phyloP scores from a whole-genome alignment of 2,329 filamentous ascomycete species.

The Ophiostoma novo-ulmi region DNA sequence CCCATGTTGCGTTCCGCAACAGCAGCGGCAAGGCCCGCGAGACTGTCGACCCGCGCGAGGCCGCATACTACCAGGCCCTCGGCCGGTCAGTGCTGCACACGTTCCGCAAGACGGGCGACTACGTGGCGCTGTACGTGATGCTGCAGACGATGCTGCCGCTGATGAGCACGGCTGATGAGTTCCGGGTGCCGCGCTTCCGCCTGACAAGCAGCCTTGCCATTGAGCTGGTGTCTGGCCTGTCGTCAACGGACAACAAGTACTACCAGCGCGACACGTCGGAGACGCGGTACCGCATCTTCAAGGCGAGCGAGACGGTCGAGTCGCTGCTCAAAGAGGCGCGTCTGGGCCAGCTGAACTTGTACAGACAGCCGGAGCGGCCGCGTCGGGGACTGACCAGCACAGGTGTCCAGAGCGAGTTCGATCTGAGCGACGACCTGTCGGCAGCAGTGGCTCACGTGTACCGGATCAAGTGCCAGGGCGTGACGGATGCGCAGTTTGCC shows the following conservation, averaged over 20 bases:
- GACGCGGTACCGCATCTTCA: constrained; percentile 31
- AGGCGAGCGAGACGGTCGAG: constrained; percentile 31
- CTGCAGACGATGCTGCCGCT: constrained; percentile 33
- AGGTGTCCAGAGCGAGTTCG: constrained; percentile 22
- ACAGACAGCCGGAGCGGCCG: constrained; percentile 2
- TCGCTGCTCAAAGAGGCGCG: constrained; percentile 27
- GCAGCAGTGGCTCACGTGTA: constrained; percentile 30
- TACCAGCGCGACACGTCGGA: constrained; percentile 27
- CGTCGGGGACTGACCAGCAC: not conserved
- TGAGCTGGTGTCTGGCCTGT: constrained; percentile 33
- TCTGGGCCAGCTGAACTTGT: not conserved
- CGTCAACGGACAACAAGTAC: not conserved
- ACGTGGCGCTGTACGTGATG: constrained; percentile 45
- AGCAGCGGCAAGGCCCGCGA: constrained; percentile 1
- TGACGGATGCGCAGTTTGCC: constrained; percentile 27
- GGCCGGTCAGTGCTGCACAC: constrained; percentile 36
- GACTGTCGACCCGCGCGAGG: constrained; percentile 29
- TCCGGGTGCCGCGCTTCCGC: constrained; percentile 27
- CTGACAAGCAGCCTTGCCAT: constrained; percentile 34
- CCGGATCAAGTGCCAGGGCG: constrained; percentile 23
- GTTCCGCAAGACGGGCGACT: constrained; percentile 43
- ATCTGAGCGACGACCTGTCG: constrained; percentile 30
- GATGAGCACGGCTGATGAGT: constrained; percentile 23
- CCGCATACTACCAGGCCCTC: constrained; percentile 30
- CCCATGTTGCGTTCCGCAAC: constrained; percentile 10